phyloP scores from a whole-genome alignment of 1,139 yeast genomes.

The Candida sanyaensis region DNA sequence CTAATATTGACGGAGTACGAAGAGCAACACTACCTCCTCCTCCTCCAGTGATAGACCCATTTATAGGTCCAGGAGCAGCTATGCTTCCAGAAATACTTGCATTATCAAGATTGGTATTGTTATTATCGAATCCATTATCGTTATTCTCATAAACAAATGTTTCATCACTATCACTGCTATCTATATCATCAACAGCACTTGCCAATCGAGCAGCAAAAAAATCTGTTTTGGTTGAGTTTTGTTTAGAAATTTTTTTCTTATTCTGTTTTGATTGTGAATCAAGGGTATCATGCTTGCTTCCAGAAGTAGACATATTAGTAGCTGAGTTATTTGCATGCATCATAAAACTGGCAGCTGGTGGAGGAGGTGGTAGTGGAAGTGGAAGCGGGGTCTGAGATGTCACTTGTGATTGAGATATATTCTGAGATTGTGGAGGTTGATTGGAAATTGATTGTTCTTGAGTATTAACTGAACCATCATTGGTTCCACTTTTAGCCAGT shows the following conservation, averaged over 20 bases:
- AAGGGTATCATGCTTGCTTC: conserved; percentile 6
- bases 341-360: conserved; percentile 11
- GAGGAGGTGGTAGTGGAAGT: too few relatives aligned
- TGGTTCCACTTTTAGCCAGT: not conserved
- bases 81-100: conserved; percentile 16
- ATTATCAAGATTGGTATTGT: conserved; percentile 12
- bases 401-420: not conserved
- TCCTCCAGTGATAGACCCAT: conserved; percentile 3
- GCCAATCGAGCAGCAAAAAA: conserved; percentile 93
- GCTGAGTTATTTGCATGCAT: conserved; percentile 14
- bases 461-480: not conserved
- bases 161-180: conserved; percentile 86
- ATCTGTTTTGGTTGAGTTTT: conserved; percentile 70
- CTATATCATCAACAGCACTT: conserved; percentile 89
- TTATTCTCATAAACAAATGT: conserved; percentile 85
- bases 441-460: not conserved
- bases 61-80: not conserved
- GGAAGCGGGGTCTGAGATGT: conserved; percentile 3
- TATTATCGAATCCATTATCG: conserved; percentile 17
- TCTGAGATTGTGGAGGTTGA: not conserved
- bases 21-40: conserved; percentile 1
- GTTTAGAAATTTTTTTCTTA: conserved; percentile 26
- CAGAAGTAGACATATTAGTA: conserved; percentile 4
- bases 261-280: conserved; percentile 12
- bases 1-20: conserved; percentile 9